phyloP scores from a whole-genome alignment of 345 rosid genomes.

The Hibiscus trionum region DNA sequence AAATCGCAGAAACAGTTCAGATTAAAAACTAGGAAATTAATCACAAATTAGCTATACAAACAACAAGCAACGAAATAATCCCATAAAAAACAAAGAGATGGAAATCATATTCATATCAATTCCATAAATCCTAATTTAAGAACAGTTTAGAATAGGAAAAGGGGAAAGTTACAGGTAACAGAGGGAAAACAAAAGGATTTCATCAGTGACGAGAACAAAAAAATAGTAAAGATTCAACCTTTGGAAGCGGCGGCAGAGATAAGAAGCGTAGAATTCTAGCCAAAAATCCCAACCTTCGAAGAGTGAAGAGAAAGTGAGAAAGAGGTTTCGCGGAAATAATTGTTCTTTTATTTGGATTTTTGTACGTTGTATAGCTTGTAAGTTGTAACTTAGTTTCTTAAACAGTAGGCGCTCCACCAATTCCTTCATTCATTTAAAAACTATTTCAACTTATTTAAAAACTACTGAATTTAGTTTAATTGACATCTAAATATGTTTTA shows the following conservation, averaged over 20 bases:
- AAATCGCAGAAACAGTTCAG: neutral
- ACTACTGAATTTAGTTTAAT: no score
- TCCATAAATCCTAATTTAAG: neutral
- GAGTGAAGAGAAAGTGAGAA: neutral
- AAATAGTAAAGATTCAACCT: neutral
- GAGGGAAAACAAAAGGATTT: neutral
- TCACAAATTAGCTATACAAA: neutral
- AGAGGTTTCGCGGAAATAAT: neutral
- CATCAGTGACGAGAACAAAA: neutral
- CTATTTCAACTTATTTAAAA: no score
- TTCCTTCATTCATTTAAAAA: no score
- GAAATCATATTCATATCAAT: neutral
- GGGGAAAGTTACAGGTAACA: neutral
- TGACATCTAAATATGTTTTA: no score
- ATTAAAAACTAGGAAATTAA: neutral
- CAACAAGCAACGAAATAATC: neutral
- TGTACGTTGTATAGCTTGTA: neutral
- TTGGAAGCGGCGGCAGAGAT: neutral
- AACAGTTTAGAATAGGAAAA: neutral
- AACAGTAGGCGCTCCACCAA: no score
- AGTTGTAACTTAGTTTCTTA: no score
- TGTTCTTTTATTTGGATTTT: neutral
- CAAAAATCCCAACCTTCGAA: neutral
- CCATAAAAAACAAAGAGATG: neutral
- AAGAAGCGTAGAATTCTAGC: neutral